Evolutionary conservation across 2,329 filamentous ascomycete species (phyloP), one percentile per base, ranked within the genome.

Genomic region (Didymella pinodella): DNA sequence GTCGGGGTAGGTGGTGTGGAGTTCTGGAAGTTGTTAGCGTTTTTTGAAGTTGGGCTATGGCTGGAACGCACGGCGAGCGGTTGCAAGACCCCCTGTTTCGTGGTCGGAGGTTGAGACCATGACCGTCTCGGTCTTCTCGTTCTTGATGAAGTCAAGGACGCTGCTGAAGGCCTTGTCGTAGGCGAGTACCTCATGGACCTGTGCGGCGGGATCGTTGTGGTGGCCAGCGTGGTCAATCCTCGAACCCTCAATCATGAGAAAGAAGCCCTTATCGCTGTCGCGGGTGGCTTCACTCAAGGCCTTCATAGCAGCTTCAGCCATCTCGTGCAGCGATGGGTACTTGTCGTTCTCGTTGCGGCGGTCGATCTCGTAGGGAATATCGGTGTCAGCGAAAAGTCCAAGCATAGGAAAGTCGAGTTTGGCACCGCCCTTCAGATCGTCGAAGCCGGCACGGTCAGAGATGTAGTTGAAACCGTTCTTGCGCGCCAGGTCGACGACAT

Each of bases 181-280:
- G 50, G 93, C 94, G n/a, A 98, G 83, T 0, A 99, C 94, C 78
- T 99, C 95, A 67, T 91, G 89, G 29, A 85, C 81, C 65, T 86
- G 84, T 16, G 82, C 82, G 18, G 81, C 82, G 4, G 84, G 82
- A 63, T 85, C 84, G 64, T 85, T 85, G 68, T 81, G 81, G 65
- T 85, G 84, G 48, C 93, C 95, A 4, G 95, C 94, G 75, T 99
- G 95, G 72, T 99, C 95, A 69, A 99, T 98, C 41, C 95, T 86
- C 69, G 92, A 96, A 4, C 93, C 95, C 78, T 99, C 95, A 61
- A 99, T 96, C 94, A 99, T 97, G 68, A 99, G 83, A 79, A 99
- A 99, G 83, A 98, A 99, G 4, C 95, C 95, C 77, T 96, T 88
- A 41, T 98, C 92, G 62, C 86, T 92, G 72, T 93, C 83, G 71